Evolutionary conservation across 2,329 filamentous ascomycete genomes (phyloP), one percentile per base, ranked within the genome.

Genomic region (Nemania sp.): DNA sequence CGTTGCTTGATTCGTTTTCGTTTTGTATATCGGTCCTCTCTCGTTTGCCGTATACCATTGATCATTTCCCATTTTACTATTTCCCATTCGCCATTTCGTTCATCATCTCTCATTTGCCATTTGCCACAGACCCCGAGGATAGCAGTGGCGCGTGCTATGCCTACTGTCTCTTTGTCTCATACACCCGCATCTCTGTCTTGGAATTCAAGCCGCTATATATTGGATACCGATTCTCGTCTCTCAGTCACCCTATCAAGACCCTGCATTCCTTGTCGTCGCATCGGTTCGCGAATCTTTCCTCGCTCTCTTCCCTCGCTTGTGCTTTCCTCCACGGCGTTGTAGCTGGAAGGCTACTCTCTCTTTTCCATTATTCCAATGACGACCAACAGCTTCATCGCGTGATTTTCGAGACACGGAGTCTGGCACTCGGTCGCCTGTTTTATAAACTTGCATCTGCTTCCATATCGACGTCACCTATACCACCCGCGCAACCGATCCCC

Each of bases 341-440:
- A 39, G 45, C 57, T 50, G 59, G 39, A 48, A 34, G 43, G 39
- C 46, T 59, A 59, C 64, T 63, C 43, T 65, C 59, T 48, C 56
- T 52, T 60, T 57, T 62, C 42, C 45, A 47, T 45, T 42, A 51
- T 60, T 65, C 63, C 52, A 68, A 72, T 71, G 67, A 64, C 69
- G 64, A 59, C 65, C 60, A 20, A 57, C 60, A 48, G 60, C 63
- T 65, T 72, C 69, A 65, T 67, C 46, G 60, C 68, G 60, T 72
- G 71, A 71, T 70, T 40, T 62, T 39, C 69, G 69, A 71, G 70
- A 70, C 64, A 64, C 62, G 64, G 69, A 70, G 68, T 72, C 71
- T 67, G 67, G 68, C 59, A 71, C 69, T 72, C 69, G 65, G 67
- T 67, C 62, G 54, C 60, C 67, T 66, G 62, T 60, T 51, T 47